Conservation (phyloP, 1,284 basidiomycete species). For the Ceratobasidium sp. region DNA sequence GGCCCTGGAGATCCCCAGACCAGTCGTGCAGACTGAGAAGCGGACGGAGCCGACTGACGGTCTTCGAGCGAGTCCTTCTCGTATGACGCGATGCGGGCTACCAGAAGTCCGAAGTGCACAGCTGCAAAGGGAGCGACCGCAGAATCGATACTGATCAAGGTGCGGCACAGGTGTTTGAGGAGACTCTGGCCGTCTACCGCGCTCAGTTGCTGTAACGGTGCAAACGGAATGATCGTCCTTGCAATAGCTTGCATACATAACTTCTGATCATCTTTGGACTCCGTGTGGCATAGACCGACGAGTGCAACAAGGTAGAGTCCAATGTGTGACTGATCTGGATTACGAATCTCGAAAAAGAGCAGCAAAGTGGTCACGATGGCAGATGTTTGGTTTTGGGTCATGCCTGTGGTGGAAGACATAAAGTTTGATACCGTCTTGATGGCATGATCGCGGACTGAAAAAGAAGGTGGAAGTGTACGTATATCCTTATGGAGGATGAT, state of each 20-base stretch:
- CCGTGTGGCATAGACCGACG: neutral
- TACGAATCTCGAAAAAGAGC: neutral
- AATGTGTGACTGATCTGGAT: neutral
- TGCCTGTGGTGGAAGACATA: no score
- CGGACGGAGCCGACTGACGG: neutral
- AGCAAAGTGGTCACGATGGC: neutral
- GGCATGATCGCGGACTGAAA: no score
- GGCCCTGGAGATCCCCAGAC: neutral
- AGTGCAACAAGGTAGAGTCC: neutral
- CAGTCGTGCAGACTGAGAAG: neutral
- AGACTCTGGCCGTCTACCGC: neutral
- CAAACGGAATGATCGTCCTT: neutral
- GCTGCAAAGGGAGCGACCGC: neutral
- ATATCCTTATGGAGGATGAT: no score
- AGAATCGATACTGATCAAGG: neutral
- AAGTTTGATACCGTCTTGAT: no score
- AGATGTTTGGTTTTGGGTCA: no score
- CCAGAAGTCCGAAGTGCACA: neutral
- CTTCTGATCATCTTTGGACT: neutral
- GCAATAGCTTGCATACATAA: neutral
- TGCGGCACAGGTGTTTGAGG: neutral
- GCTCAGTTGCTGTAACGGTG: neutral
- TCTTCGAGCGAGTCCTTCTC: neutral
- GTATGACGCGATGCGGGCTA: neutral
- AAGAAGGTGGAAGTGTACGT: no score